Conservation (phyloP, 2,329 filamentous ascomycete genomes). For the Fusarium camptoceras region DNA sequence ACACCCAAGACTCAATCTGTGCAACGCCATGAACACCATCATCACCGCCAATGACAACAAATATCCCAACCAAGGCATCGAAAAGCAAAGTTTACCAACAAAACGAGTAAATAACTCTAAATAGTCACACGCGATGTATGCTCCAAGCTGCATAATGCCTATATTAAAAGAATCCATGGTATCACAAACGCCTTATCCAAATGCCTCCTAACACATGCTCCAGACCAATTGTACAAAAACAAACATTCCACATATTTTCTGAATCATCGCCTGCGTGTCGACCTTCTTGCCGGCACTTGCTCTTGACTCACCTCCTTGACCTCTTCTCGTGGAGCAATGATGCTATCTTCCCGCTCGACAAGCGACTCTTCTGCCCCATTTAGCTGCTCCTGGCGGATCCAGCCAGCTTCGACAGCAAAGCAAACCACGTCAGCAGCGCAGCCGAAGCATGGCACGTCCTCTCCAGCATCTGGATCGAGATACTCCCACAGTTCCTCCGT, state of each 20-base stretch:
- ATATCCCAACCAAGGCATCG: slow-evolving; percentile 10
- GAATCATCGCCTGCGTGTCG: slow-evolving; percentile 36
- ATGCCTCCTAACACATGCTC: slow-evolving; percentile 7
- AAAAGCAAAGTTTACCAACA: neutral
- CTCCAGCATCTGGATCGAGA: slow-evolving; percentile 63
- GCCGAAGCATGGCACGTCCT: slow-evolving; percentile 62
- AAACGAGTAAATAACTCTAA: slow-evolving; percentile 1
- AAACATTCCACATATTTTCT: slow-evolving; percentile 1
- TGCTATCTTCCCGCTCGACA: slow-evolving; percentile 56
- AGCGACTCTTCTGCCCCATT: slow-evolving; percentile 53
- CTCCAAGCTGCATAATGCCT: neutral
- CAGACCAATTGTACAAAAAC: slow-evolving; percentile 2
- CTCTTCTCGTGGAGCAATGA: slow-evolving; percentile 51
- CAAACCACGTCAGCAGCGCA: slow-evolving; percentile 67
- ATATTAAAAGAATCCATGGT: slow-evolving; percentile 18
- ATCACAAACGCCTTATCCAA: slow-evolving; percentile 30
- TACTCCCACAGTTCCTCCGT: slow-evolving; percentile 67
- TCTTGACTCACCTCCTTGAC: slow-evolving; percentile 33
- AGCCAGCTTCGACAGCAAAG: slow-evolving; percentile 69
- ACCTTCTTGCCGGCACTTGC: slow-evolving; percentile 42
- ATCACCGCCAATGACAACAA: slow-evolving; percentile 1
- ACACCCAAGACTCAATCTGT: neutral
- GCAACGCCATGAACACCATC: neutral
- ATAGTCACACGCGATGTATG: neutral
- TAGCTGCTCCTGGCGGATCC: slow-evolving; percentile 66